Evolutionary conservation across 768 basidiomycete genomes (phyloP).

Genomic region (Boletus fagicola): DNA sequence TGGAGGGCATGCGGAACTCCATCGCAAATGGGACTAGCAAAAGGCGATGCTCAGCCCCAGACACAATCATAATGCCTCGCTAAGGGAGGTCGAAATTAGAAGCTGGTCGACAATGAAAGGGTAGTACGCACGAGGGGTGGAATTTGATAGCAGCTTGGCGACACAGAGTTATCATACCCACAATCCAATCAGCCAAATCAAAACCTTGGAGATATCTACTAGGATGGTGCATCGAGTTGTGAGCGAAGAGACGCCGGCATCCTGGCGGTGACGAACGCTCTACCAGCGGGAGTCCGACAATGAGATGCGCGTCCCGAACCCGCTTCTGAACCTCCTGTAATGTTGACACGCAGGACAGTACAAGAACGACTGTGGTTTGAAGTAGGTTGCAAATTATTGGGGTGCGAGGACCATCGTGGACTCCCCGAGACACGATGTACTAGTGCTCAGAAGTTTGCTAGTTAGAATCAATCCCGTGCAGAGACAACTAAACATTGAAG

Average conservation of each 20-base stretch:
- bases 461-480: not conserved
- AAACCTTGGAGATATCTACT: not conserved
- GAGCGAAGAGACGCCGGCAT: too few relatives aligned
- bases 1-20: not conserved
- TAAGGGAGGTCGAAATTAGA: not conserved
- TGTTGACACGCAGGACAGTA: not conserved
- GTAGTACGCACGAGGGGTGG: not conserved
- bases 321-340: not conserved
- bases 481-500: not conserved
- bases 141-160: not conserved
- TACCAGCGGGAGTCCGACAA: not conserved
- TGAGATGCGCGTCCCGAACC: not conserved
- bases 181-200: not conserved
- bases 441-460: too few relatives aligned
- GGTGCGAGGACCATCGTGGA: not conserved
- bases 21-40: constrained; percentile 5
- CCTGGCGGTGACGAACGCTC: not conserved
- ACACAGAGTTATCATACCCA: not conserved
- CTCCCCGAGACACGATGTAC: not conserved
- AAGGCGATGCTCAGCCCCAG: constrained; percentile 4
- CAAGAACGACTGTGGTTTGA: too few relatives aligned
- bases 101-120: not conserved
- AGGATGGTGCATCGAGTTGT: not conserved
- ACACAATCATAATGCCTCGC: constrained; percentile 8
- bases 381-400: not conserved